Base-by-base conservation (phyloP, 805 yeast species). In the Candida methanosorbosa region DNA sequence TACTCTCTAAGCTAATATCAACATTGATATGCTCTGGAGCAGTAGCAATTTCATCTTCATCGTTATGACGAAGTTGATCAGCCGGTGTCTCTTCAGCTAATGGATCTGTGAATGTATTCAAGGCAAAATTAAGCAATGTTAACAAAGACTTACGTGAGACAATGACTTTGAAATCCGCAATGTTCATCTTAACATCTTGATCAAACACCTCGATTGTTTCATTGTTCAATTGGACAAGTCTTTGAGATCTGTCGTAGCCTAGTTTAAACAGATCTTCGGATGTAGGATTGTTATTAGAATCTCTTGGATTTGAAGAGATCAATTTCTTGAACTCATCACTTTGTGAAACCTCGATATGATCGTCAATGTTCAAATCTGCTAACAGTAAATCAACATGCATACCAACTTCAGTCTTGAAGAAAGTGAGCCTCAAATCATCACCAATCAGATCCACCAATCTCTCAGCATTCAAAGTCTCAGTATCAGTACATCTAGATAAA, bases 91-190 rank as follows among this genome's bases (percentile, higher is more conserved):
- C 76, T 5, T 72, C 73, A 1, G 81, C 78, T 41, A 75, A 70
- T 0, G 95, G 95, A 55, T 80, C 80, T 0, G 96, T 81, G 53
- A 92, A 92, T 0, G 97, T 92, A 30, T 86, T 82, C 48, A 88
- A 62, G 2, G 82, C 66, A 53, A 80, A 92, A 53, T 87, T 90
- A 42, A 90, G 58, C 12, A 92, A 61, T 1, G 94, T 81, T 40
- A 92, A 64, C 13, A 83, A 58, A 1, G 94, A 81, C 49, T 75
- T 81, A 32, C 97, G 75, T 0, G 94, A 76, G 6, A 88, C 57
- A 2, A 83, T 80, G 25, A 82, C 68, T 41, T 75, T 75, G 35
- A 92, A 72, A 12, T 94, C 85, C 0, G 95, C 86, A 58, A 92
- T 68, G 29, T 76, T 68, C 33, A 92, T 61, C 8, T 72, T 65